phyloP scores from a whole-genome alignment of 1,139 yeast species.

The Candida labiduridarum region DNA sequence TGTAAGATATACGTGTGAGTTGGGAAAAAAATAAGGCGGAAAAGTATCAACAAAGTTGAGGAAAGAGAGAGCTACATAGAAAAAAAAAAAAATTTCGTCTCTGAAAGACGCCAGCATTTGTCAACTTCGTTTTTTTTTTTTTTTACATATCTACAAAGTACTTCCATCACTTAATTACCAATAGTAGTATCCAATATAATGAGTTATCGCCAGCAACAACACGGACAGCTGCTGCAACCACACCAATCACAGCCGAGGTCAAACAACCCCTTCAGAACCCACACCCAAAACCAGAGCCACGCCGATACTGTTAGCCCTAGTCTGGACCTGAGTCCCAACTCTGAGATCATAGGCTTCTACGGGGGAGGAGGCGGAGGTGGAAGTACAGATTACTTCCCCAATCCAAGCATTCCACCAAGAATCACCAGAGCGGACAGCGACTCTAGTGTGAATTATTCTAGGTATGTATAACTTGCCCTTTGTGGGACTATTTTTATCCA shows the following conservation, averaged over 20 bases:
- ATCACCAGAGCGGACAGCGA: slow-evolving; percentile 41
- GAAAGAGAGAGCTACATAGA: not conserved
- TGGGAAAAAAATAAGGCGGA: not conserved
- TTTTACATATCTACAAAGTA: not conserved
- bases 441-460: slow-evolving; percentile 40
- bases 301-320: not conserved
- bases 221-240: not conserved
- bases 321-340: not conserved
- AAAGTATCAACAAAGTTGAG: slow-evolving; percentile 1
- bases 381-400: slow-evolving; percentile 5
- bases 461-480: slow-evolving; percentile 27
- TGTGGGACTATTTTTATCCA: too few species aligned
- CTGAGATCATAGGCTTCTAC: slow-evolving; percentile 1
- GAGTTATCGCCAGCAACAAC: not conserved
- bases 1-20: not conserved
- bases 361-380: slow-evolving; percentile 1
- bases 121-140: not conserved
- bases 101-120: not conserved
- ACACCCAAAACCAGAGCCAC: not conserved
- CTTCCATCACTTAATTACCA: not conserved
- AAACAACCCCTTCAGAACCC: slow-evolving; percentile 1
- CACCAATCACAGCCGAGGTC: not conserved
- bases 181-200: not conserved
- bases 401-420: slow-evolving; percentile 24
- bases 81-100: slow-evolving; percentile 1